Evolutionary conservation across 192 early-diverging fungal genomes (phyloP), one percentile per base, ranked within the genome.

Genomic region (Backusella macrospora): DNA sequence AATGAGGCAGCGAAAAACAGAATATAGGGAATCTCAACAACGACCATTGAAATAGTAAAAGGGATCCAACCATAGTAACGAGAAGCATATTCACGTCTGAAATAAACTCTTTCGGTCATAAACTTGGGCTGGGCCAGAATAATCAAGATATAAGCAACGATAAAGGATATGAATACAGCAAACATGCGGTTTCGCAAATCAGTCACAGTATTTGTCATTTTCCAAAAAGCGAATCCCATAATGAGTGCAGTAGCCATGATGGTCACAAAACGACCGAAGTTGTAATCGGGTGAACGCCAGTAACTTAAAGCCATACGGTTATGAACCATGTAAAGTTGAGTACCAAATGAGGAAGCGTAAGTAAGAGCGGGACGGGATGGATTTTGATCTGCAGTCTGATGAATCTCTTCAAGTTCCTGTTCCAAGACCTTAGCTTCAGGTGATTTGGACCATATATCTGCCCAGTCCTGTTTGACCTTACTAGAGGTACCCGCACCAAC

Each of bases 241-340:
- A 88, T 67, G 12, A 95, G 79, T 0, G 88, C 83, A 59, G 76
- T 75, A 44, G 89, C 76, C 45, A 91, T 79, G 65, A 90, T 78
- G 45, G 89, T 82, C 15, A 86, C 83, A n/a, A 90, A 73, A 29
- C 92, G 86, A 16, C 90, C 92, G 70, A 93, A 77, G 75, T 93
- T 95, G 78, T 95, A 95, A 65, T 89, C 77, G 52, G 88, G 88
- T 46, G 88, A 77, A 10, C 94, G 87, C 88, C 88, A 95, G 81
- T 91, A 92, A 37, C 87, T 84, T 8, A 82, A 62, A 23, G 86
- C 64, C 89, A 93, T 93, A 69, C 92, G 87, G 3, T 70, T 62
- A 65, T 86, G 84, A 8, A 95, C 94, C 39, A 89, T 62, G 39
- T 82, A 77, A 66, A 89, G 78, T 75, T 92, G 91, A 44, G 72